Base-by-base conservation (phyloP, 108 stramenopile species). In the Cyclostephanos invisitatus region DNA sequence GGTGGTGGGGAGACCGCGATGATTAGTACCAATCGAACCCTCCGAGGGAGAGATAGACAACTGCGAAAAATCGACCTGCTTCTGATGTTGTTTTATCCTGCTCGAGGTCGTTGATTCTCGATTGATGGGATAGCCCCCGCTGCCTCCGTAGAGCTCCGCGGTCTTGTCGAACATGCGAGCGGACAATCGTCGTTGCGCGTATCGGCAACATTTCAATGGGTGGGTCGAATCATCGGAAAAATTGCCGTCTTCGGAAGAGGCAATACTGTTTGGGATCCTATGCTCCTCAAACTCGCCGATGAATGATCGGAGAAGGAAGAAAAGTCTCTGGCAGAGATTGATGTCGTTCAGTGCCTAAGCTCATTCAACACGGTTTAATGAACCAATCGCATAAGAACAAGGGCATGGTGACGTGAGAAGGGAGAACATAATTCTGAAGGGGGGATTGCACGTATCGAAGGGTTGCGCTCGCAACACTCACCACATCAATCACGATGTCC, bases 271-370 rank as follows among this genome's bases (percentile, higher is more conserved):
- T 36, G 67, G 61, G 47, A 51, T 57, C 37, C 38, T 60, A 22
- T 29, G 77, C 32, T 22, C 72, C 54, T 85, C 87, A 8, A 84
- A 40, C 11, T 79, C 71, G 20, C 83, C 72, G 49, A 77, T 74
- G 50, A 82, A 86, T 14, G 74, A 73, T 36, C 85, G 66, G 21
- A 88, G 72, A 0, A 84, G 49, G 58, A 86, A 88, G 64, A 84
- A 77, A 7, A 88, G 62, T 0, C 71, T 59, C 55, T 83, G 87
- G 38, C 85, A 86, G 22, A 86, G 61, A 24, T 70, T 75, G 29
- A 80, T 62, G 59, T 88, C 76, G 42, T 70, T 67, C n/a, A 81
- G 36, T 37, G 83, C 68, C 76, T 72, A 10, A 11, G 37, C 10
- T 68, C 5, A n/a, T 40, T 32, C 44, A 15, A 46, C 0, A 15